Evolutionary conservation across 2,329 filamentous ascomycete genomes (phyloP).

Genomic region (Anthostomella pinea): DNA sequence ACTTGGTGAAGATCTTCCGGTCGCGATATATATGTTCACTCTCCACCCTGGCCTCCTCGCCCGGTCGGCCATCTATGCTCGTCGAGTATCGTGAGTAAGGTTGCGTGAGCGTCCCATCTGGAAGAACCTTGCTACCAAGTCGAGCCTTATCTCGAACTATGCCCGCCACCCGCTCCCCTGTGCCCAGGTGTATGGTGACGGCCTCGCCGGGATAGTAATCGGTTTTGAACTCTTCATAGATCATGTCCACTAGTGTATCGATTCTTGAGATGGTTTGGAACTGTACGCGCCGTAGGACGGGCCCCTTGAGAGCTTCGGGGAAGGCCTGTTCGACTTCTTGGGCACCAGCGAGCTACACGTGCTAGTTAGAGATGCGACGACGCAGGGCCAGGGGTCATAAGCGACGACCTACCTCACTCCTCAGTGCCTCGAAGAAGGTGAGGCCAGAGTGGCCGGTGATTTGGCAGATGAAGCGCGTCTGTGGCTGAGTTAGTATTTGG

Average conservation of each 20-base stretch:
- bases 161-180: constrained; percentile 68
- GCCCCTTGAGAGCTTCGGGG: constrained; percentile 85
- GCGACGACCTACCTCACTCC: constrained; percentile 72
- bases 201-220: constrained; percentile 90
- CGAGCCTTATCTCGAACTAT: constrained; percentile 82
- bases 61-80: constrained; percentile 63
- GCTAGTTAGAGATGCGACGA: constrained; percentile 19
- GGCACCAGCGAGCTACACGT: constrained; percentile 68
- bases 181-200: constrained; percentile 69
- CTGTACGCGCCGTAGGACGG: constrained; percentile 85
- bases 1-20: constrained; percentile 89
- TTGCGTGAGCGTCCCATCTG: constrained; percentile 67
- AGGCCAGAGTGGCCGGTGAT: constrained; percentile 91
- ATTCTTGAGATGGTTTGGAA: constrained; percentile 87
- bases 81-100: constrained; percentile 81
- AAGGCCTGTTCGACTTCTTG: constrained; percentile 89
- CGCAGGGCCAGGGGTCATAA: constrained; percentile 2
- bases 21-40: constrained; percentile 82
- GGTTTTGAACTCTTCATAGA: constrained; percentile 77
- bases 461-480: constrained; percentile 91
- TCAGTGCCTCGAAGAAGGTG: constrained; percentile 87
- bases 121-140: constrained; percentile 59
- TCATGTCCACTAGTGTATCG: constrained; percentile 70
- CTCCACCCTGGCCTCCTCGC: constrained; percentile 74
- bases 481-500: constrained; percentile 18